A percentile compares a stretch with the other conserved stretches of the same genome.
Conservation (phyloP, 768 basidiomycete species). For the Trametes punicea region DNA sequence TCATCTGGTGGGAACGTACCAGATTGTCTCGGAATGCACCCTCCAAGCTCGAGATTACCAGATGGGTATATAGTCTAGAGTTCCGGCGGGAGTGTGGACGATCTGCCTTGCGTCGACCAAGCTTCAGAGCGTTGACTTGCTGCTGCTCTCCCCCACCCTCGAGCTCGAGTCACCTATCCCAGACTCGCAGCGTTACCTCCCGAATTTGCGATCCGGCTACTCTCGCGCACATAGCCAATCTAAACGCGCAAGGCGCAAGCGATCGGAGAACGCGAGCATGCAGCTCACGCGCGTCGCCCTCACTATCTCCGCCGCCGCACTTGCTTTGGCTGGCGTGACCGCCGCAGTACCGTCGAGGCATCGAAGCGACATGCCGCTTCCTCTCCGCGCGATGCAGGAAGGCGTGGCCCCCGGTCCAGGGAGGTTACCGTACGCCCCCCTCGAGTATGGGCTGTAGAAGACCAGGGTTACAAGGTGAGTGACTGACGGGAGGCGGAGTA, state of each 20-base stretch:
- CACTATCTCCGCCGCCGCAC: background rate
- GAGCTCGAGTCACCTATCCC: background rate
- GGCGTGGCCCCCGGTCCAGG: background rate
- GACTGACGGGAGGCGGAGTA: background rate
- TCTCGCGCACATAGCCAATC: background rate
- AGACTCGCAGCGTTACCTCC: background rate
- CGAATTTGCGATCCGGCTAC: background rate
- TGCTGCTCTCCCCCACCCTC: background rate
- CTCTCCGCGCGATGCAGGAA: background rate
- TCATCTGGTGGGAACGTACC: background rate
- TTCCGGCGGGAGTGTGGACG: background rate
- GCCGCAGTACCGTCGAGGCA: background rate
- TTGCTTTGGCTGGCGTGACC: background rate
- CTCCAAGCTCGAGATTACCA: background rate
- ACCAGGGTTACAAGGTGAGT: background rate
- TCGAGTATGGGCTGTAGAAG: constrained; percentile 4
- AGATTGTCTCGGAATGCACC: background rate
- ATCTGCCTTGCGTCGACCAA: background rate
- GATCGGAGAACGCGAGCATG: background rate
- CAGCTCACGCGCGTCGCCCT: background rate
- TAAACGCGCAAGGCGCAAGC: background rate
- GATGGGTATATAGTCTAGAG: background rate
- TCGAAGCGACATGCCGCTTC: background rate
- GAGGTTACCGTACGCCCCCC: background rate
- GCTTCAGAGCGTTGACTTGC: background rate